These are phyloP conservation scores for Cutaneotrichosporon sp. DNA, from an alignment of 1,284 basidiomycete species.

Conservation along the genomic window DNA sequence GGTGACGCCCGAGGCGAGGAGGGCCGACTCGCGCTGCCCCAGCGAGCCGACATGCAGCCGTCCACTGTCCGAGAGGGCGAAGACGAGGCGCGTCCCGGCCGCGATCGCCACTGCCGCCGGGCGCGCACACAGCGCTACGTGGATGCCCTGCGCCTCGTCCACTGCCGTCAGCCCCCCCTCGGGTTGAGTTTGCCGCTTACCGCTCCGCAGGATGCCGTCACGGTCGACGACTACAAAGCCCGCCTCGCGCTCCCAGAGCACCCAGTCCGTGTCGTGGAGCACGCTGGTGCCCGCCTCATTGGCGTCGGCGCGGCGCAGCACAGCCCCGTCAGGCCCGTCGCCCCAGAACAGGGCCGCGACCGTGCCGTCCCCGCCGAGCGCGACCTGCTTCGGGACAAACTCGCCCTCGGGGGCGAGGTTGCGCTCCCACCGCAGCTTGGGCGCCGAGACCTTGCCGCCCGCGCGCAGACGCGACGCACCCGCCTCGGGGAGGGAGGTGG, in stretches of 20 bases:
- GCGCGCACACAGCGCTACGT: slow-evolving; percentile 31
- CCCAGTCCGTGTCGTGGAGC: slow-evolving; percentile 27
- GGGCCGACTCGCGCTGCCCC: slow-evolving; percentile 45
- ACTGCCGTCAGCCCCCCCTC: neutral
- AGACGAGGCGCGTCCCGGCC: slow-evolving; percentile 55
- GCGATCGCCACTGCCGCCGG: slow-evolving; percentile 32
- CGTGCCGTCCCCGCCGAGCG: slow-evolving; percentile 30
- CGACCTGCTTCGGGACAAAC: slow-evolving; percentile 40
- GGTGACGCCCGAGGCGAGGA: slow-evolving; percentile 64
- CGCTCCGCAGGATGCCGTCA: slow-evolving; percentile 25
- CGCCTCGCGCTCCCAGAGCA: slow-evolving; percentile 34
- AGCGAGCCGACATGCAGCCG: slow-evolving; percentile 61
- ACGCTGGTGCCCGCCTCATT: slow-evolving; percentile 11
- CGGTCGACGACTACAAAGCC: slow-evolving; percentile 36
- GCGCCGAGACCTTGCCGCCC: slow-evolving; percentile 62
- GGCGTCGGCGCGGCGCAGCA: slow-evolving; percentile 16
- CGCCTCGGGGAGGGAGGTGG: slow-evolving; percentile 59
- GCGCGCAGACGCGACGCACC: slow-evolving; percentile 57
- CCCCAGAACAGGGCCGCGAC: slow-evolving; percentile 36
- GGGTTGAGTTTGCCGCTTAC: neutral
- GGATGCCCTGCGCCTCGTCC: slow-evolving; percentile 8
- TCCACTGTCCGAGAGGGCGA: slow-evolving; percentile 69
- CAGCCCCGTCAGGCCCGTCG: slow-evolving; percentile 10
- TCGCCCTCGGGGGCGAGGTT: slow-evolving; percentile 31
- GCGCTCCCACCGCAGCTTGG: slow-evolving; percentile 60